Conservation (phyloP, 164 flowering plant species). For the Chimonanthus praecox region DNA sequence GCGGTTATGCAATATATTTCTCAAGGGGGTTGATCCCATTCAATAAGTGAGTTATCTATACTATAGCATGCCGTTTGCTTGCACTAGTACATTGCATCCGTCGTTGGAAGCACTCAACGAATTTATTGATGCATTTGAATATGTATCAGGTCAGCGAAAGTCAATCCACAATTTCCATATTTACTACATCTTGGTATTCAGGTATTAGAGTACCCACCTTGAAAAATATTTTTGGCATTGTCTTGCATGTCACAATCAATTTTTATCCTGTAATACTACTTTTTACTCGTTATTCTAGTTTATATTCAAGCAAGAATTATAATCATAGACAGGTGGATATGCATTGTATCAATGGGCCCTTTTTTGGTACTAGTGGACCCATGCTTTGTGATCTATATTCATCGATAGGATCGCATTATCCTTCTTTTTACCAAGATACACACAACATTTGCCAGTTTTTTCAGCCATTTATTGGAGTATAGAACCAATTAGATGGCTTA, state of each 20-base stretch:
- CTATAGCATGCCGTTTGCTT: not conserved
- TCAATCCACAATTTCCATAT: slow-evolving; percentile 77
- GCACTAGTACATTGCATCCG: not conserved
- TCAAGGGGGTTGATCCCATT: slow-evolving; percentile 89
- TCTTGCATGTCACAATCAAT: not conserved
- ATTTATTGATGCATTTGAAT: not conserved
- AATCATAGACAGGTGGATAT: no score
- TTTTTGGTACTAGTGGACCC: no score
- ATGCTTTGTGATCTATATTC: no score
- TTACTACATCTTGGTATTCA: slow-evolving; percentile 96
- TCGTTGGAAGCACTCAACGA: slow-evolving; percentile 1
- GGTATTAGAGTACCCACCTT: slow-evolving; percentile 34
- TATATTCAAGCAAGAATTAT: no score
- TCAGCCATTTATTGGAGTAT: no score
- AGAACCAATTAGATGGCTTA: no score
- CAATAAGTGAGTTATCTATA: slow-evolving; percentile 60
- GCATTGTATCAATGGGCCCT: no score
- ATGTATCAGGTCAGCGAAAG: slow-evolving; percentile 61
- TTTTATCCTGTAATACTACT: no score
- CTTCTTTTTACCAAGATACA: no score
- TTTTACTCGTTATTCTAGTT: no score
- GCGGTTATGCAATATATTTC: slow-evolving; percentile 91
- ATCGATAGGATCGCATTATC: no score
- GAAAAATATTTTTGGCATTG: not conserved
- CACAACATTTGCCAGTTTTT: no score